phyloP scores from a whole-genome alignment of 352 stramenopile genomes.

The Globisporangium acanthophoron region DNA sequence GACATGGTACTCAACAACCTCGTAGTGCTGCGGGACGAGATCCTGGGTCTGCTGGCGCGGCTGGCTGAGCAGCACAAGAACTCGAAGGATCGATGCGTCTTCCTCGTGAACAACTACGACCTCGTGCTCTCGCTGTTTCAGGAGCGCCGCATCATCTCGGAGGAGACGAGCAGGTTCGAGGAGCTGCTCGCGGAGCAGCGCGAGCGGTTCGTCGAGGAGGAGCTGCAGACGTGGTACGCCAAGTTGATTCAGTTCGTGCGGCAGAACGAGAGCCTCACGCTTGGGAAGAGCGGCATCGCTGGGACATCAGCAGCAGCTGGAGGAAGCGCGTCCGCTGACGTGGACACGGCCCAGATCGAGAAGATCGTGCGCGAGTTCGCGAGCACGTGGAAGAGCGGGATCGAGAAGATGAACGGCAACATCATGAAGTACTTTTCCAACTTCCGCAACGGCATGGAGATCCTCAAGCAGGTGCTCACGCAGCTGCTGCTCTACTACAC shows the following conservation, averaged over 20 bases:
- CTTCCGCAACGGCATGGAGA: conserved; percentile 98
- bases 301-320: background rate
- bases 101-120: conserved; percentile 99
- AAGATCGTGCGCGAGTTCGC: conserved; percentile 95
- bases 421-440: conserved; percentile 98
- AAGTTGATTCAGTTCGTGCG: conserved; percentile 98
- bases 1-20: conserved; percentile 96
- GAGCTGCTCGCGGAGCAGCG: conserved; percentile 91
- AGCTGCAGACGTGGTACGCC: conserved; percentile 90
- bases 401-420: conserved; percentile 97
- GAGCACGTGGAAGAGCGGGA: conserved; percentile 92
- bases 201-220: conserved; percentile 97
- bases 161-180: conserved; percentile 94
- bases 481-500: conserved; percentile 99
- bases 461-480: conserved; percentile 98
- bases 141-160: conserved; percentile 90
- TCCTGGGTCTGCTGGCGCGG: conserved; percentile 71
- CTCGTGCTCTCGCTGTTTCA: conserved; percentile 94
- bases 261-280: conserved; percentile 87
- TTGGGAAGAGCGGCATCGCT: conserved; percentile 17
- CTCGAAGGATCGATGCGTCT: conserved; percentile 94
- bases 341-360: conserved; percentile 91
- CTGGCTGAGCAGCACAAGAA: conserved; percentile 90
- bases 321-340: conserved; percentile 12
- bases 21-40: conserved; percentile 69